Conservation (phyloP, 2,329 filamentous ascomycete genomes). For the Nigrospora osmanthi region DNA sequence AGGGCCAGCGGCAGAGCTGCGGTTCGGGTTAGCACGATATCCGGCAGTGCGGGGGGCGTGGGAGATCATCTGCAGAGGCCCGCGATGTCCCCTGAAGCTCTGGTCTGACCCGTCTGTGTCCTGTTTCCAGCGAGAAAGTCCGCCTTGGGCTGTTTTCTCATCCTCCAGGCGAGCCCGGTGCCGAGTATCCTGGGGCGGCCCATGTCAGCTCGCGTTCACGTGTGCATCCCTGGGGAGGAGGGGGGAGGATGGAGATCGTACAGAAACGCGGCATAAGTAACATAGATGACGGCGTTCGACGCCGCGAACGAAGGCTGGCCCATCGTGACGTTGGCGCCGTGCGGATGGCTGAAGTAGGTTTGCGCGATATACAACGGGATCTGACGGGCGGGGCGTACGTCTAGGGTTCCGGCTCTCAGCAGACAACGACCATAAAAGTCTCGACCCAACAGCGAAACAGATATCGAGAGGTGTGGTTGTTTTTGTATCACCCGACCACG, state of each 20-base stretch:
- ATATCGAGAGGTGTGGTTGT: no score
- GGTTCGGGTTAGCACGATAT: slow-evolving; percentile 5
- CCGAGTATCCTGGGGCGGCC: slow-evolving; percentile 52
- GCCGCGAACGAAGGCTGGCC: slow-evolving; percentile 66
- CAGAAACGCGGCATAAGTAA: slow-evolving; percentile 73
- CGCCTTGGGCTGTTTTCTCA: slow-evolving; percentile 56
- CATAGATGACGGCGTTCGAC: slow-evolving; percentile 77
- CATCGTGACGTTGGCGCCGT: slow-evolving; percentile 37
- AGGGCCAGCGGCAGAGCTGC: slow-evolving; percentile 72
- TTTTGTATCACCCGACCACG: no score
- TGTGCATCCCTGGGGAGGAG: no score
- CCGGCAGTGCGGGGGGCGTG: background rate
- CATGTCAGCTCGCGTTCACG: background rate
- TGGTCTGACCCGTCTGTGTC: slow-evolving; percentile 71
- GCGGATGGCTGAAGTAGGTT: no score
- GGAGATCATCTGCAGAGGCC: no score
- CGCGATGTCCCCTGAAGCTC: background rate
- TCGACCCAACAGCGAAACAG: no score
- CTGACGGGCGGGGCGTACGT: no score
- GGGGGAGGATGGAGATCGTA: slow-evolving; percentile 37
- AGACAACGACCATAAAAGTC: no score
- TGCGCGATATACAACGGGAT: no score
- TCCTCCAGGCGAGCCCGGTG: slow-evolving; percentile 46
- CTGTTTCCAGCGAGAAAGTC: slow-evolving; percentile 71
- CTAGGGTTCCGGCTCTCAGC: no score